Conservation (phyloP, 495 filamentous ascomycete species). For the Glutinoglossum americanum region DNA sequence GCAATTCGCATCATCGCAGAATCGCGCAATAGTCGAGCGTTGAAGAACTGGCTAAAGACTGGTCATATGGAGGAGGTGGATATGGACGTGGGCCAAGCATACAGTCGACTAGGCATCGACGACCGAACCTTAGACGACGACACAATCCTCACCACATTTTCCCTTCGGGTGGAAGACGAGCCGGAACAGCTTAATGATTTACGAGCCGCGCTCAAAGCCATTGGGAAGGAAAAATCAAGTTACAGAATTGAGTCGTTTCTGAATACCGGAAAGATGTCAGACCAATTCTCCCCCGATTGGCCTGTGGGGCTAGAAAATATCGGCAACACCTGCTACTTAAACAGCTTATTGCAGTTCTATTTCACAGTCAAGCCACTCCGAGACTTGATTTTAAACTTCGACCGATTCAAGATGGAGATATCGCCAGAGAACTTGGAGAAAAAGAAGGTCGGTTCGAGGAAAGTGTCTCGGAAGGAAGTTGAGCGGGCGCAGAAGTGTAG, state of each 20-base stretch:
- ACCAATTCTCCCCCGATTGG: slow-evolving; percentile 25
- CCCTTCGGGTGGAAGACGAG: slow-evolving; percentile 26
- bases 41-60: slow-evolving; percentile 32
- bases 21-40: slow-evolving; percentile 27
- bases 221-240: slow-evolving; percentile 28
- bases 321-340: slow-evolving; percentile 94
- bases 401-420: slow-evolving; percentile 41
- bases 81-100: slow-evolving; percentile 37
- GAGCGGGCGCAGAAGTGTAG: slow-evolving; percentile 49
- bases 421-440: slow-evolving; percentile 33
- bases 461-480: slow-evolving; percentile 37
- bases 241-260: slow-evolving; percentile 14
- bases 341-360: slow-evolving; percentile 89
- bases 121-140: slow-evolving; percentile 29
- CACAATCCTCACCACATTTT: slow-evolving; percentile 28
- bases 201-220: slow-evolving; percentile 25
- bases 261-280: slow-evolving; percentile 14
- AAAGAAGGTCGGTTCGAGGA: slow-evolving; percentile 44
- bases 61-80: slow-evolving; percentile 28
- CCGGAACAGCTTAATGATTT: slow-evolving; percentile 26
- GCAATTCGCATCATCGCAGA: slow-evolving; percentile 36
- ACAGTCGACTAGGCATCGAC: slow-evolving; percentile 30
- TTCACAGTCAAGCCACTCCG: slow-evolving; percentile 71
- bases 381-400: slow-evolving; percentile 54
- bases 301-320: slow-evolving; percentile 81